Evolutionary conservation across 805 yeast genomes (phyloP), one percentile per base, ranked within the genome.

Genomic region (Myxozyma neotropica): DNA sequence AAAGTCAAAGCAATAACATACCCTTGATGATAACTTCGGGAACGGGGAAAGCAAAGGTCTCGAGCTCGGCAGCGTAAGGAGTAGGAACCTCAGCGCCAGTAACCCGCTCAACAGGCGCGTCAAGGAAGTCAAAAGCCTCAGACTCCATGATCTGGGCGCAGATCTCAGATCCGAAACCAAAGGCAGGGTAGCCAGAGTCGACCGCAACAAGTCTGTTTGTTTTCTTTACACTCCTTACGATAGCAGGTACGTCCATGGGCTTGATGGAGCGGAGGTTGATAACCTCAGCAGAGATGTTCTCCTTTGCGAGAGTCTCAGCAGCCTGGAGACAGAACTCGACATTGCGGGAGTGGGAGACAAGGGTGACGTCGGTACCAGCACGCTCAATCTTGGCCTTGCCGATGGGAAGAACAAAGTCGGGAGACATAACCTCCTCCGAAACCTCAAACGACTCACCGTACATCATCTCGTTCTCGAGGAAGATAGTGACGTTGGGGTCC

Each of bases 81-180:
- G 99, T 94, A 77, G 99, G 99, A 33, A 92, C 97, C 80, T 94
- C 99, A 74, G 98, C 96, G 77, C 99, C 99, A 61, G 99, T 94
- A 71, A 92, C 93, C 83, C 99, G 90, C 80, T 87, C 96, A 68
- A 94, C 89, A 70, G 99, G 99, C 63, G 98, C 96, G 78, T 94
- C 99, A 73, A 94, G 84, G 84, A 91, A 89, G 78, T 94, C 99
- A 69, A 94, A 94, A 55, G 96, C 98, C 78, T 92, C 97, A 59
- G 95, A 85, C 80, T 94, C 99, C 97, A 94, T 91, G 74, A 94
- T 81, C 79, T 91, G 96, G 64, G 98, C 99, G 75, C 92, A 84
- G 72, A 94, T 89, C 82, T 94, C 99, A 55, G 97, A 89, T 73
- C 99, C 99, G 68, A 94, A 96, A 80, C 99, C 98, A 73, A 89